These are phyloP conservation scores for Ilex asprella DNA, from an alignment of 257 asterid genomes.

Conservation along the genomic window DNA sequence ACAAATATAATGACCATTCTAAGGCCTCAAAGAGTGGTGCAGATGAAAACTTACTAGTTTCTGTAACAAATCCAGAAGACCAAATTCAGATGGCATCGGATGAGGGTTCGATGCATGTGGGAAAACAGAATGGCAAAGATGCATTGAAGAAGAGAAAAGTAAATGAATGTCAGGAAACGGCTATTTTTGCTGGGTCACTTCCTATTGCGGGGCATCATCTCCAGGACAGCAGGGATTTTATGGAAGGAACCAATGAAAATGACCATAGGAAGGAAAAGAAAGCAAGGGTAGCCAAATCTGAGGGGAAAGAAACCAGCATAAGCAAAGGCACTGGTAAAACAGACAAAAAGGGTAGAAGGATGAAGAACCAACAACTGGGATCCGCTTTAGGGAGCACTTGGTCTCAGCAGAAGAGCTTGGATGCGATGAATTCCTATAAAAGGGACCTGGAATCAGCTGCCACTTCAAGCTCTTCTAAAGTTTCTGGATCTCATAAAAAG, in stretches of 20 bases:
- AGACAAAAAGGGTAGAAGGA: conserved; percentile 33
- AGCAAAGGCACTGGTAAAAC: conserved; percentile 33
- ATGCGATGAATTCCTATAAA: conserved; percentile 45
- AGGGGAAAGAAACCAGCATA: conserved; percentile 47
- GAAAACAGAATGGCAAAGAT: conserved; percentile 41
- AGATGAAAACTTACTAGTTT: conserved; percentile 19
- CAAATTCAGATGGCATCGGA: conserved; percentile 35
- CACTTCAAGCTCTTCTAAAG: conserved; percentile 96
- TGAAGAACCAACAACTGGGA: conserved; percentile 28
- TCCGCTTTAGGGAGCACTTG: conserved; percentile 32
- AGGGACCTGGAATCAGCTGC: conserved; percentile 67
- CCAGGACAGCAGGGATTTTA: conserved; percentile 32
- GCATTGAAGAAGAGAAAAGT: conserved; percentile 53
- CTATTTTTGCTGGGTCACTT: conserved; percentile 20
- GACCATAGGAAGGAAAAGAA: conserved; percentile 66
- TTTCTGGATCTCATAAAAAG: conserved; percentile 78
- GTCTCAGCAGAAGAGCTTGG: conserved; percentile 21
- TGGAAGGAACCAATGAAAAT: conserved; percentile 41
- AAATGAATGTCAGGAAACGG: conserved; percentile 30
- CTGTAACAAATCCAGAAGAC: conserved; percentile 28
- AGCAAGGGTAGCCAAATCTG: conserved; percentile 60
- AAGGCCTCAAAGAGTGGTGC: conserved; percentile 37
- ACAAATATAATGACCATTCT: conserved; percentile 24
- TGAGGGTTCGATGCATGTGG: conserved; percentile 33
- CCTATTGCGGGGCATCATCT: conserved; percentile 28